A percentile compares a stretch with the other conserved stretches of the same genome.
Conservation (phyloP, 768 basidiomycete genomes). For the Saitozyma podzolica region DNA sequence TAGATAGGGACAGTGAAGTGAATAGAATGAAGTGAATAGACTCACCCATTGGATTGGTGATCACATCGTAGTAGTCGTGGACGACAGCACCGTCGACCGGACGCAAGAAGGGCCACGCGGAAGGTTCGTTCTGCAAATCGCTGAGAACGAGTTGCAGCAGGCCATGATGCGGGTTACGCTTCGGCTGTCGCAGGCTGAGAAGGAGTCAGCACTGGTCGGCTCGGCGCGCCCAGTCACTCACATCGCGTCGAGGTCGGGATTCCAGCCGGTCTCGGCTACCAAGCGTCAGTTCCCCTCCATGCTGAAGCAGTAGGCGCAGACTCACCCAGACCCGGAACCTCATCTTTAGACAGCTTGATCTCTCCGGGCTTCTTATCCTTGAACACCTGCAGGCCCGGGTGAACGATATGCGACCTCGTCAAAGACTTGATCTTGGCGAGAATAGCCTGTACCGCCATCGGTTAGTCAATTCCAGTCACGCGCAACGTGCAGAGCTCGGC, state of each 20-base stretch:
- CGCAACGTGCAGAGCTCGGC: background rate
- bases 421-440: conserved; percentile 81
- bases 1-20: conserved; percentile 1
- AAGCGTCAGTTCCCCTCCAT: conserved; percentile 9
- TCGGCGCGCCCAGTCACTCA: conserved; percentile 52
- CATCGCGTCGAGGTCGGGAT: conserved; percentile 73
- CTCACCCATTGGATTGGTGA: conserved; percentile 90
- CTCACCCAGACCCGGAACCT: conserved; percentile 85
- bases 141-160: conserved; percentile 76
- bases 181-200: conserved; percentile 53
- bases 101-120: conserved; percentile 81
- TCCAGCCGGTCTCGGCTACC: conserved; percentile 89
- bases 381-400: conserved; percentile 76
- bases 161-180: conserved; percentile 60
- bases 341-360: conserved; percentile 62
- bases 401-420: conserved; percentile 81
- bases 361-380: conserved; percentile 59
- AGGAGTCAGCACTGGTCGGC: background rate
- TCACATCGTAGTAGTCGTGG: conserved; percentile 82
- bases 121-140: conserved; percentile 73
- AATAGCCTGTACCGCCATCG: conserved; percentile 60
- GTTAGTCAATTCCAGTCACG: background rate
- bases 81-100: conserved; percentile 82
- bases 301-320: conserved; percentile 17
- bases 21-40: conserved; percentile 53